Percentiles rank a stretch among this genome's conserved stretches.
phyloP scores from a whole-genome alignment of 495 filamentous ascomycete species.

The Cairneyella variabilis region DNA sequence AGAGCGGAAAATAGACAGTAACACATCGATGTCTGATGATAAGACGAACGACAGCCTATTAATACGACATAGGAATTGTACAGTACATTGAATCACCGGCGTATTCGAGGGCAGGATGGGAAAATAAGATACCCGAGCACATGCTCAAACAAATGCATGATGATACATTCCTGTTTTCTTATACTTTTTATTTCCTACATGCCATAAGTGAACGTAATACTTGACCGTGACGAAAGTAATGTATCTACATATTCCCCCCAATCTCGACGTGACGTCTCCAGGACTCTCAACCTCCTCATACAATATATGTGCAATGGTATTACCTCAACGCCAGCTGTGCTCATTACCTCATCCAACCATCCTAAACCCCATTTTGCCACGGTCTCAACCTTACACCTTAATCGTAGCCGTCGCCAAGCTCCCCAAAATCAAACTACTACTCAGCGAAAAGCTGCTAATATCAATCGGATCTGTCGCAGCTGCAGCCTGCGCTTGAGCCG shows the following conservation, averaged over 20 bases:
- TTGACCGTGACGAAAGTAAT: too few relatives aligned
- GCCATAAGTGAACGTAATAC: slow-evolving; percentile 24
- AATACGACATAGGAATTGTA: too few relatives aligned
- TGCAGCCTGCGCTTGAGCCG: background rate
- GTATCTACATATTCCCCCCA: too few relatives aligned
- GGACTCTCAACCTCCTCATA: slow-evolving; percentile 8
- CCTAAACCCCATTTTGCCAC: background rate
- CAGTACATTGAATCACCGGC: too few relatives aligned
- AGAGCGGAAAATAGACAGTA: too few relatives aligned
- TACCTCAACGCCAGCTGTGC: slow-evolving; percentile 4
- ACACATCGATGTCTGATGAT: too few relatives aligned
- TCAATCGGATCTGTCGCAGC: slow-evolving; percentile 22
- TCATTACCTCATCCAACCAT: background rate
- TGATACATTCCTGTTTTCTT: background rate
- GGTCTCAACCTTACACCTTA: slow-evolving; percentile 2
- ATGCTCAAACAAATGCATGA: slow-evolving; percentile 20
- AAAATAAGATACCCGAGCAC: slow-evolving; percentile 13
- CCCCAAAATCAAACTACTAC: slow-evolving; percentile 31
- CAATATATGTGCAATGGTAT: background rate
- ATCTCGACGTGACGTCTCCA: background rate
- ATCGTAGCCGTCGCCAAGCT: slow-evolving; percentile 19
- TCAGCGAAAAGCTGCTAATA: slow-evolving; percentile 29
- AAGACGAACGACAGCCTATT: too few relatives aligned
- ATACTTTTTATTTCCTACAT: slow-evolving; percentile 5
- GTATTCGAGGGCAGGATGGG: too few relatives aligned